These are phyloP conservation scores for Aspergillus candidus DNA, from an alignment of 2,329 filamentous ascomycete species.

Conservation along the genomic window DNA sequence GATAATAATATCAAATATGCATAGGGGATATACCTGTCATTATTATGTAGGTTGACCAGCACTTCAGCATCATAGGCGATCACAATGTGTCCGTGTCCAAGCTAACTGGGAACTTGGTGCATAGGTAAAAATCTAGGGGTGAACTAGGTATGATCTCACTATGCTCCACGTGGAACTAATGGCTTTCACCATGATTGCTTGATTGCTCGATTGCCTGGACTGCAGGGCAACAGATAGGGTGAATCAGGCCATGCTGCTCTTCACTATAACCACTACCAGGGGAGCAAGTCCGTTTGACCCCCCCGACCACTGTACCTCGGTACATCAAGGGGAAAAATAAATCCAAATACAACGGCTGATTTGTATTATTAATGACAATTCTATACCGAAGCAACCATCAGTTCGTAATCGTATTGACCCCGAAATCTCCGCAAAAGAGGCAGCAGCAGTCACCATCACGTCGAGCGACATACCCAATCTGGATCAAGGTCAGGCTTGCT, in stretches of 20 bases:
- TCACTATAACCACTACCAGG: background rate
- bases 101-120: constrained; percentile 16
- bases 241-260: background rate
- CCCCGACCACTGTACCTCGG: background rate
- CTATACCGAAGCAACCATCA: background rate
- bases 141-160: constrained; percentile 7
- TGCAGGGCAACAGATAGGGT: background rate
- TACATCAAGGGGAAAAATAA: background rate
- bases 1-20: too few species aligned
- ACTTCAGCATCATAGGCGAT: background rate
- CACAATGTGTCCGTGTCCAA: constrained; percentile 9
- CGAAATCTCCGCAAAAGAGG: too few species aligned
- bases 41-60: too few species aligned
- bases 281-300: background rate
- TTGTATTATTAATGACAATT: background rate
- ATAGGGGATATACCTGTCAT: too few species aligned
- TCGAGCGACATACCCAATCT: too few species aligned
- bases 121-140: background rate
- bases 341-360: constrained; percentile 4
- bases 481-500: too few species aligned
- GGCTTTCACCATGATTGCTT: background rate
- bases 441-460: too few species aligned
- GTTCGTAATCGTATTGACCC: too few species aligned
- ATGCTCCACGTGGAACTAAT: constrained; percentile 15
- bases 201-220: too few species aligned